Evolutionary conservation across 768 basidiomycete genomes (phyloP).

Genomic region (Auriscalpium orientale): DNA sequence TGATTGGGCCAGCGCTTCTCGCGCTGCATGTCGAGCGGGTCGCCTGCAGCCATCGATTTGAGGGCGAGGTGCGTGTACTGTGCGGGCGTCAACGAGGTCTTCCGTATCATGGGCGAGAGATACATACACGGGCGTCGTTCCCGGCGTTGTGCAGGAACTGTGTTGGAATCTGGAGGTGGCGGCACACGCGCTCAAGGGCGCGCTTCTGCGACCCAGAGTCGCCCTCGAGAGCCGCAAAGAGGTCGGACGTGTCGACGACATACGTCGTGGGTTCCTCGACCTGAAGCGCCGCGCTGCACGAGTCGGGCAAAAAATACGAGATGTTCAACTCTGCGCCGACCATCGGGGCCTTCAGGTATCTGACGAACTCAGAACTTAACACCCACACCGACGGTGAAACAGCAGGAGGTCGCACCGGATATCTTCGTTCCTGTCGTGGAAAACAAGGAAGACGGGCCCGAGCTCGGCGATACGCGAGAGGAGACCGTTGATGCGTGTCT

Average conservation of each 20-base stretch:
- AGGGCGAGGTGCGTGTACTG: conserved; percentile 68
- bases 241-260: conserved; percentile 64
- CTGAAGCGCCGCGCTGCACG: conserved; percentile 9
- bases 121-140: conserved; percentile 73
- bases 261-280: conserved; percentile 48
- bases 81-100: not conserved
- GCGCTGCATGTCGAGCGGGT: conserved; percentile 66
- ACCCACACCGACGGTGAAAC: not conserved
- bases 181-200: conserved; percentile 54
- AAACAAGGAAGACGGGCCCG: conserved; percentile 70
- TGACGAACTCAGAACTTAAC: conserved; percentile 17
- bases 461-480: conserved; percentile 29
- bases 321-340: conserved; percentile 22
- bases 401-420: conserved; percentile 45
- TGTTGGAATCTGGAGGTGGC: conserved; percentile 50
- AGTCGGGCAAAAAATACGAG: conserved; percentile 50
- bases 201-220: conserved; percentile 43
- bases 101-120: not conserved
- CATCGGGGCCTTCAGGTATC: conserved; percentile 34
- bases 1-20: conserved; percentile 74
- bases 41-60: conserved; percentile 66
- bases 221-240: conserved; percentile 72
- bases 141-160: conserved; percentile 74
- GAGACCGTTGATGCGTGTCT: conserved; percentile 40
- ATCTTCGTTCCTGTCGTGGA: conserved; percentile 75